A percentile compares a stretch with the other conserved stretches of the same genome.
Evolutionary conservation across 1,284 basidiomycete genomes (phyloP).

Genomic region (Irpex rosettiformis): DNA sequence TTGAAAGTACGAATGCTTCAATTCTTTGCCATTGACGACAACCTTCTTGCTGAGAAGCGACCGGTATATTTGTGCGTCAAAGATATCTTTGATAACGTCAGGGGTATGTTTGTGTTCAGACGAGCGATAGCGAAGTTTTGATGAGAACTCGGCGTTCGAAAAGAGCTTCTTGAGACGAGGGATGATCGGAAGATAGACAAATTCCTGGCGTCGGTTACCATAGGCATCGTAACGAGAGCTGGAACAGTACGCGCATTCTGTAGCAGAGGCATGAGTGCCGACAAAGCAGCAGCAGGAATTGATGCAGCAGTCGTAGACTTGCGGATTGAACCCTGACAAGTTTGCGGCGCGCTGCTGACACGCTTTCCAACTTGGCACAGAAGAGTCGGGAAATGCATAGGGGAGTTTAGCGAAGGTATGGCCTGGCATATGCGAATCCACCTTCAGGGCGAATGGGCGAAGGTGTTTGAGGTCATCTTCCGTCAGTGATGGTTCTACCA

Average conservation of each 20-base stretch:
- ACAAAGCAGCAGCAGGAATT: conserved; percentile 33
- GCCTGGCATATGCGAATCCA: conserved; percentile 18
- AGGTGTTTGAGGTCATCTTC: conserved; percentile 15
- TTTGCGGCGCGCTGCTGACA: conserved; percentile 19
- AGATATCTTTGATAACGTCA: conserved; percentile 10
- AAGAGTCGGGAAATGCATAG: conserved; percentile 15
- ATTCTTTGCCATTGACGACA: conserved; percentile 10
- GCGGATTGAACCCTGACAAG: conserved; percentile 29
- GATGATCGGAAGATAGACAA: conserved; percentile 18
- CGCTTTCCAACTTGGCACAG: conserved; percentile 12
- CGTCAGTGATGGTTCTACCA: conserved; percentile 10
- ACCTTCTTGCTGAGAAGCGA: conserved; percentile 5
- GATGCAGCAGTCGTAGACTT: conserved; percentile 34
- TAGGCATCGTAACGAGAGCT: conserved; percentile 19
- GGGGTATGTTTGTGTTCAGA: background rate
- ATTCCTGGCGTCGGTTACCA: conserved; percentile 15
- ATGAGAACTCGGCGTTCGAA: conserved; percentile 9
- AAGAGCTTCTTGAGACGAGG: conserved; percentile 9
- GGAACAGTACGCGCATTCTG: conserved; percentile 32
- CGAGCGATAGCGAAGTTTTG: conserved; percentile 21
- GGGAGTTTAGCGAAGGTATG: conserved; percentile 17
- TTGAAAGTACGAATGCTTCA: conserved; percentile 22
- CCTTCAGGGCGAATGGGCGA: conserved; percentile 19
- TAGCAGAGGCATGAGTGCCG: conserved; percentile 22
- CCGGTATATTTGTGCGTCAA: conserved; percentile 7